These are phyloP conservation scores for Penicillium dipodomyicola DNA, from an alignment of 495 filamentous ascomycete species.

Conservation along the genomic window DNA sequence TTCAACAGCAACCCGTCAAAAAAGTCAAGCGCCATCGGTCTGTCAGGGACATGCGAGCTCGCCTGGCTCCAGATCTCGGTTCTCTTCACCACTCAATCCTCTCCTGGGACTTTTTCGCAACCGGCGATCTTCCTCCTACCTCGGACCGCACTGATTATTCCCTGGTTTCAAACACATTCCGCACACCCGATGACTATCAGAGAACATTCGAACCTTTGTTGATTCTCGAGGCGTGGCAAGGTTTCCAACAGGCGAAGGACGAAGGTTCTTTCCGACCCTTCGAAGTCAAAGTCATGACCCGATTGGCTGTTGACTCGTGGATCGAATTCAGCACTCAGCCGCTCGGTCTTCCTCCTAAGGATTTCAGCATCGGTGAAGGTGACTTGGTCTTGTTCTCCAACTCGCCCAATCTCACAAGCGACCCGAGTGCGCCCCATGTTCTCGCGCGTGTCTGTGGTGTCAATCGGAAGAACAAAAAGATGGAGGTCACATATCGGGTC, in stretches of 20 bases:
- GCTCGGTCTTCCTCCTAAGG: conserved; percentile 63
- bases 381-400: conserved; percentile 85
- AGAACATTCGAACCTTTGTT: conserved; percentile 86
- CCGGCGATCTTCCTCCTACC: conserved; percentile 76
- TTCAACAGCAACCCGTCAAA: conserved; percentile 67
- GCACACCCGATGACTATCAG: conserved; percentile 74
- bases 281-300: conserved; percentile 78
- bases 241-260: conserved; percentile 84
- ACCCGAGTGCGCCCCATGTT: conserved; percentile 67
- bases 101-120: conserved; percentile 89
- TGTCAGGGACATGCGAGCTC: conserved; percentile 88
- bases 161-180: conserved; percentile 72
- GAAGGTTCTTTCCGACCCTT: conserved; percentile 75
- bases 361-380: conserved; percentile 72
- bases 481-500: conserved; percentile 83
- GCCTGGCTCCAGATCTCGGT: conserved; percentile 85
- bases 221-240: conserved; percentile 92
- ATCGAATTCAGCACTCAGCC: conserved; percentile 85
- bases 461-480: conserved; percentile 69
- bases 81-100: conserved; percentile 80
- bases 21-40: conserved; percentile 74
- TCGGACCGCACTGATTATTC: conserved; percentile 65
- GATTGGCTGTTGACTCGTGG: conserved; percentile 87
- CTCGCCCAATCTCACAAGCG: conserved; percentile 59
- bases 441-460: conserved; percentile 79